Base-by-base conservation (phyloP, 768 basidiomycete species). In the Mycena belliarum region DNA sequence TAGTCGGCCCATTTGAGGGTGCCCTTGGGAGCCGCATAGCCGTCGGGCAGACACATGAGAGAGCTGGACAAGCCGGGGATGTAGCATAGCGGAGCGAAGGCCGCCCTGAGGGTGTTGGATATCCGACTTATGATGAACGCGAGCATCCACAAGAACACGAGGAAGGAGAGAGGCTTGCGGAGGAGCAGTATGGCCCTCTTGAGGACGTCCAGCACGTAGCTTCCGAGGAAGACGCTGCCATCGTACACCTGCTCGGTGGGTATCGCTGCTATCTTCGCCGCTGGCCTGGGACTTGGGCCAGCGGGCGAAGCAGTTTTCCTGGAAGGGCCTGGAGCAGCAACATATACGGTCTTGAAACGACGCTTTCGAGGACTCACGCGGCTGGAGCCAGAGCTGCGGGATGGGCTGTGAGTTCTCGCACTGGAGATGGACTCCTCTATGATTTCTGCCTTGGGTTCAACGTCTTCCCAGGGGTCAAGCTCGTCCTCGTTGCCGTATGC, bases 31-130 rank as follows among this genome's bases (percentile, higher is more conserved):
- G 45, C 24, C n/a, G 25, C n/a, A 48, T 59, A n/a, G 52, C 25
- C 28, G 47, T 56, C 58, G 12, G 60, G 59, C 2, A 52, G 65
- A 64, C 87, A 89, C 41, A 86, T 57, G 4, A 65, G 40, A 18
- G 74, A 75, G 41, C 70, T 75, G 9, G 82, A 84, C 29, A 90
- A 67, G 16, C 81, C 77, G 2, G 90, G 89, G 15, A 91, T 38
- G 45, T 77, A 70, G 69, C 89, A 91, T 1, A 89, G 46, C 0
- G 89, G 88, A 3, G 76, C 66, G 53, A 88, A 73, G 0, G 79
- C 77, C 4, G 70, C 66, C n/a, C 75, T 75, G 52, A 91, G 49
- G 0, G 76, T 76, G 7, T 65, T 45, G 9, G 78, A 74, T 45
- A 86, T 69, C 32, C 68, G 64, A n/a, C 66, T 69, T 8, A 81